Evolutionary conservation across 2,329 filamentous ascomycete genomes (phyloP).

Genomic region (Pseudogymnoascus sp.): DNA sequence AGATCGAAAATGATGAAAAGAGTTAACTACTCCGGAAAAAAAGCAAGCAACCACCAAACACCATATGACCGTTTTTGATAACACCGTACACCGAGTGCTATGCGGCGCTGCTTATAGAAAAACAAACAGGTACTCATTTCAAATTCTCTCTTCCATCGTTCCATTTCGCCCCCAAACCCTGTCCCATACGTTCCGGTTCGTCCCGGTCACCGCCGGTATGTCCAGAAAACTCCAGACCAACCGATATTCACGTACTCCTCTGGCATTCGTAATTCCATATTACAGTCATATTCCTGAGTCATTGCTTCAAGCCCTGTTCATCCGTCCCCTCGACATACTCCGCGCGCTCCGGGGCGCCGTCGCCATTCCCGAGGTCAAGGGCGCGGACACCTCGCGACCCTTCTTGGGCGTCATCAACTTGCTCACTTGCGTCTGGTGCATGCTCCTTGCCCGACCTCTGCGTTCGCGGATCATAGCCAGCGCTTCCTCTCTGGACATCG

Average conservation of each 20-base stretch:
- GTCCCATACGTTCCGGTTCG: not conserved
- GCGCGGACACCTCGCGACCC: not conserved
- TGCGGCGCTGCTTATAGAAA: not conserved
- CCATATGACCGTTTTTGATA: conserved; percentile 1
- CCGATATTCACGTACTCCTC: not conserved
- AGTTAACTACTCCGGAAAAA: not conserved
- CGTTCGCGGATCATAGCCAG: conserved; percentile 69
- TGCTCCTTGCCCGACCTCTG: conserved; percentile 63
- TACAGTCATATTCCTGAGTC: not conserved
- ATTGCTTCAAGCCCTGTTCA: not conserved
- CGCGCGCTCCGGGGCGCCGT: not conserved
- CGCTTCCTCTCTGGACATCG: conserved; percentile 67
- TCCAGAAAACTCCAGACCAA: not conserved
- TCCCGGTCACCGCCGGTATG: not conserved
- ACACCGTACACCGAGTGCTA: conserved; percentile 8
- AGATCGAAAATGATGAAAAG: not conserved
- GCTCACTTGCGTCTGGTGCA: conserved; percentile 40
- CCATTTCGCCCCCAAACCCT: not conserved
- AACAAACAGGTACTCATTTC: not conserved
- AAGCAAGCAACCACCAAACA: conserved; percentile 3
- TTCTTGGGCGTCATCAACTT: conserved; percentile 56
- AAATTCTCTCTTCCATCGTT: not conserved
- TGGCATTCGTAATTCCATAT: not conserved
- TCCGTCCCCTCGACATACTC: conserved; percentile 1
- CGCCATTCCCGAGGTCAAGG: not conserved